These are phyloP conservation scores for Melampsora occidentalis DNA, from an alignment of 1,284 basidiomycete species.

Conservation along the genomic window DNA sequence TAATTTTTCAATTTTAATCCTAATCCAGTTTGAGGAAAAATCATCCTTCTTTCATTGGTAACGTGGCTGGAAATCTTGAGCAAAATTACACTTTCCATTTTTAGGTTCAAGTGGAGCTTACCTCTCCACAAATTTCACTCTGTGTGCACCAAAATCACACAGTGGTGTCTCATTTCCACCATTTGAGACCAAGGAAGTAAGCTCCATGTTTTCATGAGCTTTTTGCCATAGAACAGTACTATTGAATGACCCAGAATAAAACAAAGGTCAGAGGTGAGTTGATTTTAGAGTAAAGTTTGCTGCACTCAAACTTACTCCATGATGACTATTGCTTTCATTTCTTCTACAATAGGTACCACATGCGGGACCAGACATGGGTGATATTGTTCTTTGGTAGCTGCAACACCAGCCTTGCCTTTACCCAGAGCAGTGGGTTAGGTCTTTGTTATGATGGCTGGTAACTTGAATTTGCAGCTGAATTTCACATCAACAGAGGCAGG, in stretches of 20 bases:
- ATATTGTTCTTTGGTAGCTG: conserved; percentile 88
- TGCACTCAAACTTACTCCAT: conserved; percentile 65
- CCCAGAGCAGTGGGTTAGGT: conserved; percentile 87
- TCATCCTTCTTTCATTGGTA: too few relatives aligned
- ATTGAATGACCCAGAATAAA: background rate
- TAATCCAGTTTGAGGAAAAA: too few relatives aligned
- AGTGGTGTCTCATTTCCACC: too few relatives aligned
- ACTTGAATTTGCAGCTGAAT: conserved; percentile 87
- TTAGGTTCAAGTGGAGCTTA: too few relatives aligned
- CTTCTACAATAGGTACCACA: conserved; percentile 96
- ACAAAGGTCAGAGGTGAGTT: background rate
- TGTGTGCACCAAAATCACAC: too few relatives aligned
- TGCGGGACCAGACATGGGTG: conserved; percentile 95
- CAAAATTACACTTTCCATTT: too few relatives aligned
- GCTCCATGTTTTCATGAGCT: too few relatives aligned
- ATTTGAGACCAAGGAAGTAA: too few relatives aligned
- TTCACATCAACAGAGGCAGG: conserved; percentile 5
- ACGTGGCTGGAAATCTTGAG: too few relatives aligned
- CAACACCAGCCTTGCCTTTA: conserved; percentile 77
- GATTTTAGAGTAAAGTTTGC: background rate
- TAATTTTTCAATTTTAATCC: too few relatives aligned
- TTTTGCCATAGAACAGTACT: conserved; percentile 41
- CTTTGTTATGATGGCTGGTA: conserved; percentile 95
- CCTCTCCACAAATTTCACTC: too few relatives aligned
- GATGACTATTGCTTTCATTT: conserved; percentile 91